A percentile compares a stretch with the other conserved stretches of the same genome.
Conservation (phyloP, 2,329 filamentous ascomycete species). For the Pseudogymnoascus sp. region DNA sequence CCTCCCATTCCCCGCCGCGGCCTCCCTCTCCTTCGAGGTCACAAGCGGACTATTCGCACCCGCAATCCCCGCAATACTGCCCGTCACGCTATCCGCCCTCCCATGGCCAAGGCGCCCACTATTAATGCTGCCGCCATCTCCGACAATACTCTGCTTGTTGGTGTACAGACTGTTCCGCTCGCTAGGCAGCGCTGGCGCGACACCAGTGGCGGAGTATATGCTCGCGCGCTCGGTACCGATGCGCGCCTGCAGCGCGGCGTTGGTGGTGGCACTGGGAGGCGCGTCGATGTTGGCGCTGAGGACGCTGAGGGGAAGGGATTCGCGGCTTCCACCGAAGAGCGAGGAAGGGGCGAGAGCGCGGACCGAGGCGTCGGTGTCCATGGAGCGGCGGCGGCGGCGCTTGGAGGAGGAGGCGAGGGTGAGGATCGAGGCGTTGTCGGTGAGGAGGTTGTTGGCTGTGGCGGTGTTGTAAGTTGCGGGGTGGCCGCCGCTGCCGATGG, state of each 20-base stretch:
- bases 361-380: conserved; percentile 80
- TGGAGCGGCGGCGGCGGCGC: conserved; percentile 64
- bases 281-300: conserved; percentile 62
- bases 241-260: conserved; percentile 46
- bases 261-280: conserved; percentile 37
- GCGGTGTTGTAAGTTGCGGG: conserved; percentile 69
- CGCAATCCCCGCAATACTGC: conserved; percentile 57
- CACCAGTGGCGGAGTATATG: conserved; percentile 70
- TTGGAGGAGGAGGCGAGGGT: conserved; percentile 79
- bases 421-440: conserved; percentile 78
- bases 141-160: conserved; percentile 39
- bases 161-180: conserved; percentile 79
- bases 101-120: conserved; percentile 71
- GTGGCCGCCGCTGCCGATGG: conserved; percentile 36
- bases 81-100: conserved; percentile 71
- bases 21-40: conserved; percentile 30
- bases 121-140: conserved; percentile 67
- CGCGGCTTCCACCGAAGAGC: conserved; percentile 71
- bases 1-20: neutral
- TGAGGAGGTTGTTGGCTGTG: conserved; percentile 72
- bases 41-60: conserved; percentile 50
- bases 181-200: conserved; percentile 55
- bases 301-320: conserved; percentile 70
- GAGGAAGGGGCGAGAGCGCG: conserved; percentile 76
- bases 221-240: conserved; percentile 57